Evolutionary conservation across 306 rosid species (phyloP), one percentile per base, ranked within the genome.

Genomic region (Cucurbita argyrosperma): DNA sequence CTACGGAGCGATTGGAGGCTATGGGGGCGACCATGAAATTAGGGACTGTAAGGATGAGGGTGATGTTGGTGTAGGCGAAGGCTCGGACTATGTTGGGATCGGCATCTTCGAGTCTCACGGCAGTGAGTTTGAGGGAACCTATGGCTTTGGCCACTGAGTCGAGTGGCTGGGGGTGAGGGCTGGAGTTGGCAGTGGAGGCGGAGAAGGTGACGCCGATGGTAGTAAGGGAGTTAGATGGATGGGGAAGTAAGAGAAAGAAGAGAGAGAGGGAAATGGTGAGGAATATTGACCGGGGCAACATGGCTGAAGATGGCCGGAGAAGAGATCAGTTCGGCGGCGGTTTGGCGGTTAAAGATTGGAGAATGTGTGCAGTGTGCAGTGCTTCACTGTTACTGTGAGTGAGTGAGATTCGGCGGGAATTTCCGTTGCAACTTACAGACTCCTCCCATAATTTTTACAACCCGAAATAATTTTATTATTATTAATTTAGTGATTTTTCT

Each of bases 41-140:
- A 8, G 97, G 96, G 37, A 90, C 74, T 61, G 94, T 87, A 72
- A 90, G 94, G 79, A 89, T 82, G 66, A 90, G 78, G 50, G 90
- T 23, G 30, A 80, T 47, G 82, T 90, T 93, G 59, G 90, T 83
- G 94, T 85, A 93, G 53, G 87, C 76, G 84, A 93, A 87, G 81
- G 83, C 54, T 1, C 89, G 88, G 67, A 83, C 86, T 42, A 89
- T 5, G 18, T 79, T 3, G 0, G 97, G 91, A 84, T 89, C 85
- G 0, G 98, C 79, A 54, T 74, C 76, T 38, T 82, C 87, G 4
- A 94, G 84, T 4, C 92, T 89, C 80, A 94, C 83, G 13, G 92
- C 78, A 18, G 42, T 19, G 75, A 88, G 75, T 4, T 83, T 75
- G 47, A 93, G 88, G 9, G 79, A 56, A 19, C 58, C 2, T 19